phyloP scores from a whole-genome alignment of 73 alveolate genomes.

The Paramecium sonneborni region DNA sequence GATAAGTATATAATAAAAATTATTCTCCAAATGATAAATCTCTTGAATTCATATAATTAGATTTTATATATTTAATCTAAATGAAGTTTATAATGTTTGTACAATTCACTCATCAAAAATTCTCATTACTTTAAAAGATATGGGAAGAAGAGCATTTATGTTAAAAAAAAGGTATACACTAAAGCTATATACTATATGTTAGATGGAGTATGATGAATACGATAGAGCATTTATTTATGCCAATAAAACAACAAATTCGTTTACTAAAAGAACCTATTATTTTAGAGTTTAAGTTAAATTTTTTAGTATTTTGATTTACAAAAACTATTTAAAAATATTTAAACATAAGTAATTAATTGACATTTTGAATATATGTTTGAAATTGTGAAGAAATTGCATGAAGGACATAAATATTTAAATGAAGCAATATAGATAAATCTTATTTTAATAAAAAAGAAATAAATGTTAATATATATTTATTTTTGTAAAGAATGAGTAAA shows the following conservation, averaged over 20 bases:
- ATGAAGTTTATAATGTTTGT: neutral
- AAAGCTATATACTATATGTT: neutral
- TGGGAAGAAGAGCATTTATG: neutral
- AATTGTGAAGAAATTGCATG: too few relatives aligned
- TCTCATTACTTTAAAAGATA: neutral
- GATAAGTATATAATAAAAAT: neutral
- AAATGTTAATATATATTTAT: too few relatives aligned
- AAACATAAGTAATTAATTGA: too few relatives aligned
- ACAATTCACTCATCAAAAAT: neutral
- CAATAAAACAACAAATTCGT: neutral
- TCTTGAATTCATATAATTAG: neutral
- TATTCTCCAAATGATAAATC: neutral
- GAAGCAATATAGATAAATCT: too few relatives aligned
- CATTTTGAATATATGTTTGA: too few relatives aligned
- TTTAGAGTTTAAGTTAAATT: too few relatives aligned
- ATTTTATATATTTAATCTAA: neutral
- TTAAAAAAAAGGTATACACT: neutral
- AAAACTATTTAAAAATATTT: too few relatives aligned
- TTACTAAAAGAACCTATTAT: neutral
- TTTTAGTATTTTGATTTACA: too few relatives aligned
- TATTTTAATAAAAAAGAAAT: too few relatives aligned
- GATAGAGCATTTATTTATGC: conserved; percentile 25
- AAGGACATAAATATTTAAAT: too few relatives aligned
- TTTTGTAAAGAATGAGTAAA: too few relatives aligned
- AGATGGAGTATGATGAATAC: neutral